Conservation (phyloP, 1,284 basidiomycete genomes). For the Tetrapyrgos nigripes region DNA sequence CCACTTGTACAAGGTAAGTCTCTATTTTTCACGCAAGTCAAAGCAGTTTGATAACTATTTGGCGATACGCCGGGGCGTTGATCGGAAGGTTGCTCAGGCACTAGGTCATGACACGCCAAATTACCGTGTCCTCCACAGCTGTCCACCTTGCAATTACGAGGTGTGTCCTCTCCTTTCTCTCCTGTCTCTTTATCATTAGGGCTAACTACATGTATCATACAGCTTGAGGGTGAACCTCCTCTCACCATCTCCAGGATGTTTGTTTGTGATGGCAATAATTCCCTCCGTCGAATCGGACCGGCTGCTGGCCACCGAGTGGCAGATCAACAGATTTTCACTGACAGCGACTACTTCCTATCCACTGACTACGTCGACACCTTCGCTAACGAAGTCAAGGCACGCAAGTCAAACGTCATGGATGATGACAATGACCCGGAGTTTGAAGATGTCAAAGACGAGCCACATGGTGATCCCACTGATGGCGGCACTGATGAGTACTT, state of each 20-base stretch:
- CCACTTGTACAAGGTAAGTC: background rate
- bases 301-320: background rate
- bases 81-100: background rate
- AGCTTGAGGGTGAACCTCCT: constrained; percentile 3
- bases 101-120: background rate
- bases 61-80: background rate
- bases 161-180: too few species aligned
- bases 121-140: background rate
- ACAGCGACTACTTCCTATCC: constrained; percentile 29
- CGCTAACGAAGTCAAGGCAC: constrained; percentile 19
- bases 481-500: background rate
- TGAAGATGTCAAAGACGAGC: constrained; percentile 2
- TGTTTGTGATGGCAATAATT: too few species aligned
- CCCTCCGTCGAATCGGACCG: background rate
- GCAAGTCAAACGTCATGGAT: background rate
- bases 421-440: constrained; percentile 8
- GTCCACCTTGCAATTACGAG: constrained; percentile 2
- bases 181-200: background rate
- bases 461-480: constrained; percentile 8
- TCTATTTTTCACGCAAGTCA: background rate
- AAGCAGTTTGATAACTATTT: background rate
- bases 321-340: constrained; percentile 25
- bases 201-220: too few species aligned
- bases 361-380: constrained; percentile 29
- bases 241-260: background rate